phyloP scores from a whole-genome alignment of 257 asterid species.

The Plantago ovata region DNA sequence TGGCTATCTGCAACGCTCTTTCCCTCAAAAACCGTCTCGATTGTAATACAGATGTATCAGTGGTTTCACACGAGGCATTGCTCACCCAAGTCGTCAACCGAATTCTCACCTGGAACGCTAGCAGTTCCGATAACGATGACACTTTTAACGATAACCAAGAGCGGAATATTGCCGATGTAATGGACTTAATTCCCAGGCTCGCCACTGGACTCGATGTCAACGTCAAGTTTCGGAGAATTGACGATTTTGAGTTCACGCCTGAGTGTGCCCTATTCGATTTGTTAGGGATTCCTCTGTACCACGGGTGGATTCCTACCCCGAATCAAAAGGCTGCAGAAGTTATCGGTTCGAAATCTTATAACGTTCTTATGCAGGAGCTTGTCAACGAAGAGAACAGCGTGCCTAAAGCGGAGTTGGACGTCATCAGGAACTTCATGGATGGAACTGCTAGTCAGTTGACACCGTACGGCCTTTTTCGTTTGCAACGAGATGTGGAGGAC shows the following conservation, averaged over 20 bases:
- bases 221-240: conserved; percentile 71
- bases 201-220: conserved; percentile 93
- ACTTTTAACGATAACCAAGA: conserved; percentile 74
- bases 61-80: conserved; percentile 84
- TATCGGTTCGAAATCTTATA: conserved; percentile 83
- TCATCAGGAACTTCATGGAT: conserved; percentile 62
- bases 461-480: conserved; percentile 71
- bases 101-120: conserved; percentile 57
- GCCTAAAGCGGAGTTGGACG: no score
- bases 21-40: conserved; percentile 63
- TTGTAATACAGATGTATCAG: conserved; percentile 67
- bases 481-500: conserved; percentile 79
- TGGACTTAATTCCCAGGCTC: conserved; percentile 87
- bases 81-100: conserved; percentile 77
- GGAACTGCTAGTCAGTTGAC: conserved; percentile 88
- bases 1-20: conserved; percentile 86
- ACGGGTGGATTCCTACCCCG: conserved; percentile 99
- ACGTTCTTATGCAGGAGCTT: conserved; percentile 79
- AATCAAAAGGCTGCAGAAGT: conserved; percentile 68
- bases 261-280: conserved; percentile 94
- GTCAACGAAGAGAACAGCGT: conserved; percentile 30
- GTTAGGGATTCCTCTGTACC: conserved; percentile 92
- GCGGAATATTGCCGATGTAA: conserved; percentile 81
- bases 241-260: conserved; percentile 87
- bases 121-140: conserved; percentile 43